Base-by-base conservation (phyloP, 1,284 basidiomycete genomes). In the Sparassis latifolia region DNA sequence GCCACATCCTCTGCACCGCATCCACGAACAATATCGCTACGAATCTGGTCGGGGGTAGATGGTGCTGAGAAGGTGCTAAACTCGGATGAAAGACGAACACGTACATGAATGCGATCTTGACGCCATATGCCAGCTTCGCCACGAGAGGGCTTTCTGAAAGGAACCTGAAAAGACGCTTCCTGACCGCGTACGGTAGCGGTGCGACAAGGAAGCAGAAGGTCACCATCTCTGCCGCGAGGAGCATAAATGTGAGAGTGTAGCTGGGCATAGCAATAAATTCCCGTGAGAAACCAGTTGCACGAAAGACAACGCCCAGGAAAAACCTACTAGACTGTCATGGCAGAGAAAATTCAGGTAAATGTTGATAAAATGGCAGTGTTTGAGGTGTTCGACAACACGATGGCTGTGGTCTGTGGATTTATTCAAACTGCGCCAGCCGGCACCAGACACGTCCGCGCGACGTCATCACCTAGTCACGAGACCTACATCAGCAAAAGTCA, bases 101-200 rank as follows among this genome's bases (percentile, higher is more conserved):
- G 48, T 55, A 92, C 89, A 97, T 96, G 76, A 97, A 97, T 4
- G 91, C 90, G 59, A 97, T 97, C 67, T 97, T 97, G 59, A 92
- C 77, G 49, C 71, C 87, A 62, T 91, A 91, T 0, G 86, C 84
- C 50, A 91, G 52, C 61, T 89, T 90, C 9, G 85, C 86, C 42
- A 89, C 69, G 49, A 84, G 64, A 42, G 76, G 71, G 50, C 79
- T 88, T 55, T 82, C 80, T 0, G 85, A 83, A 29, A 93, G 77
- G 72, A 93, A 92, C 20, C 69, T 74, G 65, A 93, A 91, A 47
- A 94, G 68, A 5, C 72, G 73, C 68, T 85, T 88, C 54, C 85
- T 79, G 56, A 88, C 61, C n/a, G 71, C 69, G 65, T 88, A 85
- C 0, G 91, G 91, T 4, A 94, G 71, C 4, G 91, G 91, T 7